phyloP scores from a whole-genome alignment of 2,329 filamentous ascomycete genomes.

The Cercospora citrullina region DNA sequence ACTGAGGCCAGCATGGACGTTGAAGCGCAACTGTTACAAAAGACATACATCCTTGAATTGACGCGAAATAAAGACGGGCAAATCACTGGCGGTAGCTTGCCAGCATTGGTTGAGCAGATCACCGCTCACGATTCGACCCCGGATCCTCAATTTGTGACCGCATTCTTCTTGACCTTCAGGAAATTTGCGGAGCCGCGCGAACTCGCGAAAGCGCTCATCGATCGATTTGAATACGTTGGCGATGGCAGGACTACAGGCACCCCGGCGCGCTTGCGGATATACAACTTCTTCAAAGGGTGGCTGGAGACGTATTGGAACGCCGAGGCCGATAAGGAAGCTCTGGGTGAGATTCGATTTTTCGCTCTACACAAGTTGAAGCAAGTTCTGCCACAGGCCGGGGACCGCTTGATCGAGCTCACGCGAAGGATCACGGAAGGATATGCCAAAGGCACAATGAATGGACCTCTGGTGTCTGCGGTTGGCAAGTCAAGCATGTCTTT shows the following conservation, averaged over 20 bases:
- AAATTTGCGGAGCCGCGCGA: constrained; percentile 81
- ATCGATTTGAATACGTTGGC: constrained; percentile 88
- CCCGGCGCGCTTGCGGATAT: constrained; percentile 85
- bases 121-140: constrained; percentile 92
- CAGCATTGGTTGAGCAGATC: constrained; percentile 88
- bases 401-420: constrained; percentile 75
- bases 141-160: constrained; percentile 85
- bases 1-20: constrained; percentile 76
- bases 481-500: constrained; percentile 81
- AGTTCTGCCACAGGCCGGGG: constrained; percentile 73
- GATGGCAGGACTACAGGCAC: constrained; percentile 72
- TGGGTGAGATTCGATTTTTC: constrained; percentile 76
- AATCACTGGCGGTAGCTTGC: constrained; percentile 86
- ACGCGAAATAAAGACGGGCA: constrained; percentile 93
- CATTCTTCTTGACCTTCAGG: constrained; percentile 95
- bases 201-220: constrained; percentile 78
- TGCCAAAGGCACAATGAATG: constrained; percentile 27
- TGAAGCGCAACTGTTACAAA: constrained; percentile 83
- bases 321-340: constrained; percentile 72
- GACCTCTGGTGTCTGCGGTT: constrained; percentile 73
- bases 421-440: constrained; percentile 72
- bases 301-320: constrained; percentile 93
- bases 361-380: constrained; percentile 69
- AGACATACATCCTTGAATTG: constrained; percentile 86
- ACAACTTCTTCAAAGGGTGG: constrained; percentile 97